These are phyloP conservation scores for Silene latifolia DNA, from an alignment of 148 eudicot species.

Conservation along the genomic window DNA sequence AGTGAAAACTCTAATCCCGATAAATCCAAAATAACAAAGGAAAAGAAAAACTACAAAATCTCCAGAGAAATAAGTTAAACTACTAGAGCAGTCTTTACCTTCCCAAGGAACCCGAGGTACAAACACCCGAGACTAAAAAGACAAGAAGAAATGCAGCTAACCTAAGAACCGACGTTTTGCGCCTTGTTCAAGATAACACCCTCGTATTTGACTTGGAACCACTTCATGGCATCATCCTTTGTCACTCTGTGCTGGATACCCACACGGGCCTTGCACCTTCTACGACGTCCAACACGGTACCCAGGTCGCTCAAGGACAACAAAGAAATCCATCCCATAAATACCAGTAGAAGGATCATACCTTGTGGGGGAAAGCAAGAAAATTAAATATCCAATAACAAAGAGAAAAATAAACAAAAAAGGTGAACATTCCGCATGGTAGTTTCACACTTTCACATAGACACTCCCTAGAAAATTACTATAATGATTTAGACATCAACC, in stretches of 20 bases:
- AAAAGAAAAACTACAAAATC: constrained; percentile 10
- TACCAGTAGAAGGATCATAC: constrained; percentile 80
- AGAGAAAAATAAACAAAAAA: not conserved
- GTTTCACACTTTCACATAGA: no score
- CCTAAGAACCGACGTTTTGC: constrained; percentile 34
- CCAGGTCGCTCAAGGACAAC: constrained; percentile 75
- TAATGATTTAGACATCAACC: no score
- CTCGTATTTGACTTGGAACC: constrained; percentile 73
- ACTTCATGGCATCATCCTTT: constrained; percentile 75
- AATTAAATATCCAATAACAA: not conserved
- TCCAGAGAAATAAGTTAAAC: not conserved
- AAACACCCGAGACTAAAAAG: constrained; percentile 1
- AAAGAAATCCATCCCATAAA: constrained; percentile 74
- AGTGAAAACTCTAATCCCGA: not conserved
- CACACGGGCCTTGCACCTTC: constrained; percentile 77
- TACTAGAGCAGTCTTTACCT: not conserved
- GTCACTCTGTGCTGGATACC: constrained; percentile 82
- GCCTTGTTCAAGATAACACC: constrained; percentile 77
- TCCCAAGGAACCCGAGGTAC: not conserved
- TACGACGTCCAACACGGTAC: constrained; percentile 68
- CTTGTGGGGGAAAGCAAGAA: constrained; percentile 17
- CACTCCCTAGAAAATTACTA: not conserved
- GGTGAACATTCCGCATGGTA: no score
- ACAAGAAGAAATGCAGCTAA: not conserved
- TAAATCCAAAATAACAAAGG: not conserved